Conservation (phyloP, 768 basidiomycete species). For the Cubamyces sp. region DNA sequence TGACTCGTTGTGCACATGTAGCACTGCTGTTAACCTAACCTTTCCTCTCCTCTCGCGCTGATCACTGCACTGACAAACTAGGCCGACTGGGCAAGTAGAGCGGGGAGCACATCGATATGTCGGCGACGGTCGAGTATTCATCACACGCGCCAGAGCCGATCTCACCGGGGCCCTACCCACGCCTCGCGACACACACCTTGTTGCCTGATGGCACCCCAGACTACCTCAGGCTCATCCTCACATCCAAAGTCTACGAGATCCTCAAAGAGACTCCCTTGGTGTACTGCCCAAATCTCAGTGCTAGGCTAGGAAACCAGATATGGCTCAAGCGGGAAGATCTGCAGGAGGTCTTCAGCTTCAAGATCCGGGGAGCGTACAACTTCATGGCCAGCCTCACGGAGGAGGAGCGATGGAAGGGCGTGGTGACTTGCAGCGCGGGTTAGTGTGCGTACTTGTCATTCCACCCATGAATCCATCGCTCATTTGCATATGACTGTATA, state of each 20-base stretch:
- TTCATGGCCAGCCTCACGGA: constrained; percentile 90
- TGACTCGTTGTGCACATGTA: constrained; percentile 8
- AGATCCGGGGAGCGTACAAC: constrained; percentile 97
- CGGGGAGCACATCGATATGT: constrained; percentile 2
- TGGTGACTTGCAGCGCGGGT: constrained; percentile 98
- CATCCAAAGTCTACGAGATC: constrained; percentile 89
- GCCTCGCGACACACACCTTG: constrained; percentile 66
- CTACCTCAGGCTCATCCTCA: constrained; percentile 86
- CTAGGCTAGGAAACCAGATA: constrained; percentile 89
- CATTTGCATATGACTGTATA: constrained; percentile 15
- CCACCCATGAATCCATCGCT: constrained; percentile 4
- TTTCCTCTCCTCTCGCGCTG: not conserved
- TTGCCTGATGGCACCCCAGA: constrained; percentile 75
- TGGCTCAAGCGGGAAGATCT: constrained; percentile 98
- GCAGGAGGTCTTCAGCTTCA: constrained; percentile 98
- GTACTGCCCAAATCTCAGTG: constrained; percentile 81
- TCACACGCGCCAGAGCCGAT: constrained; percentile 71
- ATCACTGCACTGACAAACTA: not conserved
- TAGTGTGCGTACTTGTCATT: constrained; percentile 55
- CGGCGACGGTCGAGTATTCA: constrained; percentile 67
- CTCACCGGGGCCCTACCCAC: constrained; percentile 50
- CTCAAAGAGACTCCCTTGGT: constrained; percentile 90
- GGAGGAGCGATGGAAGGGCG: constrained; percentile 96
- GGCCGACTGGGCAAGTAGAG: not conserved
- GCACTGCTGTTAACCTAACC: not conserved